Base-by-base conservation (phyloP, 2,329 filamentous ascomycete genomes). In the Akanthomyces dipterigenus region DNA sequence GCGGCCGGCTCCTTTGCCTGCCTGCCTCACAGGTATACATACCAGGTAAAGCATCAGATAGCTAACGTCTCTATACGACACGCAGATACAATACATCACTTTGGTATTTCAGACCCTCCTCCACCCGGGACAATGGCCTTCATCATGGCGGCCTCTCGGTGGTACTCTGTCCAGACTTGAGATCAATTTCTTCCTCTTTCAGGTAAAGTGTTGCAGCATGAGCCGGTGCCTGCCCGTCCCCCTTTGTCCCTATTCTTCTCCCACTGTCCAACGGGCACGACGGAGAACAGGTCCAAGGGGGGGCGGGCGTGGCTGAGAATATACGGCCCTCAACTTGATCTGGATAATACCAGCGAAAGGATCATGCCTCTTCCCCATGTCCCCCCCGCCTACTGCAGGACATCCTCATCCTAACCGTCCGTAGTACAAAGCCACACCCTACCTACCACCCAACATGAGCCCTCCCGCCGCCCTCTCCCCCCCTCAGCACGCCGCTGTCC, bases 321-420 rank as follows among this genome's bases (percentile, higher is more conserved):
- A 95, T 89, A 95, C 90, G 90, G 91, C 88, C 81, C 81, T 79
- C 67, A 91, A 93, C 90, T 93, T 93, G 90, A 93, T 93, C 90
- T 91, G 89, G 91, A 93, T 93, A 93, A 95, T 95, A 91, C 91
- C 89, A 92, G 92, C 92, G 92, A 92, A 95, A 96, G 92, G 89
- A 96, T 95, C 91, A 96, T 96, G 91, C 90, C 60, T 57, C 90
- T 51, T 43, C 31, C 49, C 60, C 53, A n/a, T 84, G 84, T 83
- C 79, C 79, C 77, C 74, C 70, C 72, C 73, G 69, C 70, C 66
- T 67, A 38, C 70, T 68, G 9, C 22, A 31, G 40, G 57, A 31
- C 60, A 16, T 34, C 22, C 50, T 64, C 56, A 64, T 64, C 68
- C 72, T 75, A 73, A 75, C 71, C 64, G 63, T 24, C 40, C 22